Evolutionary conservation across 495 filamentous ascomycete species (phyloP), one percentile per base, ranked within the genome.

Genomic region (Aspergillus leporis): DNA sequence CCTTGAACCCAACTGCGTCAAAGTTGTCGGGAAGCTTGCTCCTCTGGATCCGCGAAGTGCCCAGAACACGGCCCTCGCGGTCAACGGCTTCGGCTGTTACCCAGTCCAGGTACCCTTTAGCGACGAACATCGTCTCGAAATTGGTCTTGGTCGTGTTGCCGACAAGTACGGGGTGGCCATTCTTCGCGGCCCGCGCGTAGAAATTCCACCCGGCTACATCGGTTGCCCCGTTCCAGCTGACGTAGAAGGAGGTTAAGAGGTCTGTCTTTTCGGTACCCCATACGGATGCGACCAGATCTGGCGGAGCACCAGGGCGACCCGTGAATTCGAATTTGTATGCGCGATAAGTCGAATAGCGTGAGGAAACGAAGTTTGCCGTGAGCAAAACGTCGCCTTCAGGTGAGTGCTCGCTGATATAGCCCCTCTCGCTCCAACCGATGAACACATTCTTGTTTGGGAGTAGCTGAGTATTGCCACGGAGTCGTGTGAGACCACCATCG

Each of bases 401-500:
- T 0, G 67, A 66, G 59, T 78, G 83, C 60, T 86, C 81, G 0
- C 78, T 81, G 40, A 81, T 60, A 16, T 76, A 76, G 0, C 79
- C 76, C 14, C 70, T 70, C 4, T 73, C 75, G 1, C 82, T 81
- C 81, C 80, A 85, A 49, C 78, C 78, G 13, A 83, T 73, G 8
- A 83, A 69, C 4, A 74, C 56, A 45, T 82, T 80, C 14, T 76
- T 79, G 43, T 73, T 72, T 0, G 79, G 75, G 0, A 86, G 70
- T 3, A 79, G 55, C 62, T 85, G 83, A 7, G 76, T 71, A 52
- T 76, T 82, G 5, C 83, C 83, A 61, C 83, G 82, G 0, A 78
- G 80, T 23, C 74, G 77, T 6, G 78, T 74, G 10, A 76, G 66
- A 12, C 77, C 68, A 25, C 59, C 61, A 32, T 80, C 70, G 0